Evolutionary conservation across 225 moss, liverwort and hornwort species (phyloP).

Genomic region (Sphagnum contortum): DNA sequence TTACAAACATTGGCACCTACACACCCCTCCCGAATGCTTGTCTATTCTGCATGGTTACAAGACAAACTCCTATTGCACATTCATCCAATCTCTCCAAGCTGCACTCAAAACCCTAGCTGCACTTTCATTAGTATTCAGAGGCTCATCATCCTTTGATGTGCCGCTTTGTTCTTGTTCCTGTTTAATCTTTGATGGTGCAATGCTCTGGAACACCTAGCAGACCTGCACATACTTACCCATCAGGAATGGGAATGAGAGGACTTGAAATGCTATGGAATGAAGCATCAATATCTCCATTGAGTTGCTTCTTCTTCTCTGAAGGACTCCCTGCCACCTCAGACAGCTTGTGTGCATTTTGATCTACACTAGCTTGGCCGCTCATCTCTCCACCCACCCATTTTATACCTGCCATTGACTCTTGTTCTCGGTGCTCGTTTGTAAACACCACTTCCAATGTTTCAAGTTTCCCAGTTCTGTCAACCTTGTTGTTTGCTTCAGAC

Average conservation of each 20-base stretch:
- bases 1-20: too few relatives aligned
- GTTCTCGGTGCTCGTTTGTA: conserved; percentile 25
- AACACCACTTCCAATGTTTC: conserved; percentile 46
- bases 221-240: conserved; percentile 23
- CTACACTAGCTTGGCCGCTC: conserved; percentile 20
- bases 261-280: conserved; percentile 24
- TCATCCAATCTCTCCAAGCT: too few relatives aligned
- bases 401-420: conserved; percentile 33
- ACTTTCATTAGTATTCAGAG: too few relatives aligned
- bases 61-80: too few relatives aligned
- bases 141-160: too few relatives aligned
- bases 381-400: conserved; percentile 31
- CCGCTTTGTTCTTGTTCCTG: too few relatives aligned
- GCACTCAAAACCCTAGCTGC: too few relatives aligned
- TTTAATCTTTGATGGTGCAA: too few relatives aligned
- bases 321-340: conserved; percentile 27
- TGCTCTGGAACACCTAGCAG: too few relatives aligned
- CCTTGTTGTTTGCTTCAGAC: conserved; percentile 6
- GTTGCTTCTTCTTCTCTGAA: conserved; percentile 21
- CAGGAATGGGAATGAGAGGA: conserved; percentile 20
- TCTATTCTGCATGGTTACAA: too few relatives aligned
- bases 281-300: conserved; percentile 24
- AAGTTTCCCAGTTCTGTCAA: conserved; percentile 20
- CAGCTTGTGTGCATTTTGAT: conserved; percentile 17
- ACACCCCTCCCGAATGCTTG: too few relatives aligned